Evolutionary conservation across 371 early-diverging fungal species (phyloP), one percentile per base, ranked within the genome.

Genomic region (Ordospora colligata): DNA sequence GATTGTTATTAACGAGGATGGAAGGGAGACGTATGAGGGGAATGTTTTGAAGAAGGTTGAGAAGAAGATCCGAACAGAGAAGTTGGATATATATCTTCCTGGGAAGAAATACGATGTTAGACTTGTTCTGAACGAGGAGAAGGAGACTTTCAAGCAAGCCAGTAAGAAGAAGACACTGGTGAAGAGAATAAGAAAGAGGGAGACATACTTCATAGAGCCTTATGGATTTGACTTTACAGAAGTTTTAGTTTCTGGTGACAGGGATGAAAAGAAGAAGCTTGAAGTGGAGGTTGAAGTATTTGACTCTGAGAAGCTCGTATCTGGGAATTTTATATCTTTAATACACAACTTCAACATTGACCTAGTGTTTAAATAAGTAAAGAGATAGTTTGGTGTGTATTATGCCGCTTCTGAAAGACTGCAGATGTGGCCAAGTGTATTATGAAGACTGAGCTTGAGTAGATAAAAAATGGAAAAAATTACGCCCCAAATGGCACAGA

Each of bases 201-300:
- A 63, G 22, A 63, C 73, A 37, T 72, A 54, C 22, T 63, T 37
- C 47, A 49, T 49, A 40, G 52, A 64, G 23, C 44, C 25, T 1
- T 72, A 63, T 45, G 64, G 64, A 49, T 72, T 49, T 64, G 73
- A 72, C 23, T 72, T 72, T 64, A 72, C 73, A 32, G 46, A 23
- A 22, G 50, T 50, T 43, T 47, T 27, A 37, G 37, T 58, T 58
- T 58, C 58, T n/a, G 58, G 58, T 3, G 58, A 58, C 7, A 72
- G 25, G 23, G 46, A 71, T 46, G 47, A 62, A 19, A 52, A 72
- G 23, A 53, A 25, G 32, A 72, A 46, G 32, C 62, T 49, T 72
- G 73, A 72, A 49, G 23, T 72, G 42, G 73, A 72, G 49, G 52
- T 72, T 14, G 73, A 72, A 63, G 73, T 72, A 40, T 62, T 63